phyloP scores from a whole-genome alignment of 1,284 basidiomycete genomes.

The Cutaneotrichosporon sp. region DNA sequence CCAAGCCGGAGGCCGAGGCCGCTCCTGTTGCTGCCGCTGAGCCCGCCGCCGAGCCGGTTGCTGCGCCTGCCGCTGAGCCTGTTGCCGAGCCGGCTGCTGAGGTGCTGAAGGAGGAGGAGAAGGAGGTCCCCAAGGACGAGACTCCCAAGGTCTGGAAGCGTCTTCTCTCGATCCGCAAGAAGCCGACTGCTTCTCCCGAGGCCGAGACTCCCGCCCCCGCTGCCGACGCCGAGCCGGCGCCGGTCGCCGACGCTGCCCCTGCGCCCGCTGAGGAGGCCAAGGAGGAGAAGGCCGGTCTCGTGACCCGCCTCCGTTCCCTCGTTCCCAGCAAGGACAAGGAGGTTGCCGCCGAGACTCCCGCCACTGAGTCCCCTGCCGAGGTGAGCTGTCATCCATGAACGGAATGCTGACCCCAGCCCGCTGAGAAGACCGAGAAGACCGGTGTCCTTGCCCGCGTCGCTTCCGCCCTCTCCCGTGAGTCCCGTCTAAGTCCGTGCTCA shows the following conservation, averaged over 20 bases:
- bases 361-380: background rate
- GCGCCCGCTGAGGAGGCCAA: background rate
- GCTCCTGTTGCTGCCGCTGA: too few relatives aligned
- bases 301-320: background rate
- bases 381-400: background rate
- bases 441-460: background rate
- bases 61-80: background rate
- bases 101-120: background rate
- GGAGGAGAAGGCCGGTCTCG: background rate
- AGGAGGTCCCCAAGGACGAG: background rate
- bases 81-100: background rate
- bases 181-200: background rate
- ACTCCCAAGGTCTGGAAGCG: background rate
- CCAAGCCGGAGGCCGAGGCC: background rate
- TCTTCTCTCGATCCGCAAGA: background rate
- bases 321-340: background rate
- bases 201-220: background rate
- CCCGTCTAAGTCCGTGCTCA: background rate
- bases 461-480: background rate
- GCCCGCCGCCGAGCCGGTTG: background rate
- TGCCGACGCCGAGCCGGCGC: background rate
- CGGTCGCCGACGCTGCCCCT: background rate
- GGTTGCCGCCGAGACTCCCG: background rate
- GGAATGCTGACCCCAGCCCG: background rate
- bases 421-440: background rate